These are phyloP conservation scores for Pythium plurisporium DNA, from an alignment of 352 stramenopile genomes.

Conservation along the genomic window DNA sequence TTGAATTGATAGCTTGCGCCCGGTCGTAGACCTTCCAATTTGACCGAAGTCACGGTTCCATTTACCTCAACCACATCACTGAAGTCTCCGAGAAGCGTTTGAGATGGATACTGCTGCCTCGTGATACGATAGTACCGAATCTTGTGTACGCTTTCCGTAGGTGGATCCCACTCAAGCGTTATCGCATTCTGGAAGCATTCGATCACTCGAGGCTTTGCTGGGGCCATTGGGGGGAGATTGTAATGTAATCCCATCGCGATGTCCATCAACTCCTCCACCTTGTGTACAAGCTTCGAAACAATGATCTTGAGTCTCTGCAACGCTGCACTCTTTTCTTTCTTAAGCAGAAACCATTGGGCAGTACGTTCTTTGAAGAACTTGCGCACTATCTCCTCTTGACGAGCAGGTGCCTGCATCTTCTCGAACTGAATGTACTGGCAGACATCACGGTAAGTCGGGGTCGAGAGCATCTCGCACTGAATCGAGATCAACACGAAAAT, in stretches of 20 bases:
- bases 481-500: conserved; percentile 83
- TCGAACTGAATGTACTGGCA: conserved; percentile 45
- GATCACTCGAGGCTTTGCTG: conserved; percentile 43
- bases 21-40: conserved; percentile 72
- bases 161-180: conserved; percentile 67
- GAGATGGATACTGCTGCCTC: conserved; percentile 69
- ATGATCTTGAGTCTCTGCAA: conserved; percentile 85
- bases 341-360: conserved; percentile 69
- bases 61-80: conserved; percentile 74
- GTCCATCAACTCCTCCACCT: conserved; percentile 87
- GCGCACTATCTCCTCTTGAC: conserved; percentile 59
- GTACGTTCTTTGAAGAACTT: conserved; percentile 65
- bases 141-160: conserved; percentile 60
- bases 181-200: conserved; percentile 72
- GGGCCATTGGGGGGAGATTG: conserved; percentile 78
- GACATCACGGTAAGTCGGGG: conserved; percentile 56
- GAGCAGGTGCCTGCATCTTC: conserved; percentile 36
- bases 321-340: conserved; percentile 79
- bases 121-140: conserved; percentile 83
- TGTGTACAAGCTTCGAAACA: conserved; percentile 85
- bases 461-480: conserved; percentile 72
- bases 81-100: conserved; percentile 82
- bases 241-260: conserved; percentile 82
- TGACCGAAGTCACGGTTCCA: conserved; percentile 42
- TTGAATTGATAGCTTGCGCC: conserved; percentile 86